Evolutionary conservation across 805 yeast species (phyloP), one percentile per base, ranked within the genome.

Genomic region (Kazachstania africana): DNA sequence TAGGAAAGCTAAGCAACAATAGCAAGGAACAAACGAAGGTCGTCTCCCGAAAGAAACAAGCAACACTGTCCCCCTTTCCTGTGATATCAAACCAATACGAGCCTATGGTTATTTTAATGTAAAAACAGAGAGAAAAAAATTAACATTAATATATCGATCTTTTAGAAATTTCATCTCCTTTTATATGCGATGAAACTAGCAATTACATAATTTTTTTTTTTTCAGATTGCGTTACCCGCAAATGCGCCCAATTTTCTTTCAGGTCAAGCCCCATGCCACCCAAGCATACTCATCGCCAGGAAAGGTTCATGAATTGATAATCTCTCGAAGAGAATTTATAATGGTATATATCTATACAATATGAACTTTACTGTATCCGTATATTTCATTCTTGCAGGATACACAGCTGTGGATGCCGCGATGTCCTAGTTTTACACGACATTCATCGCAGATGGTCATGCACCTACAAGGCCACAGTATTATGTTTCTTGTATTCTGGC

Each of bases 391-490:
- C 21, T 94, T 68, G 47, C 96, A 87, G 47, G 94, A 80, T 0
- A 85, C 88, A 55, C 96, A 87, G 1, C 77, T 78, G 35, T 69
- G 71, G 47, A 78, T 77, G 9, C 80, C 79, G 37, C 85, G 68
- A 21, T 76, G 59, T 6, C 82, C 83, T 32, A 87, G 62, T 12
- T 79, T 70, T 8, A 75, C 60, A 12, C 96, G 66, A 48, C 96
- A 87, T 16, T 70, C 67, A 40, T 85, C 95, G 54, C 96, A 87
- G 4, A 87, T 63, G 0, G 94, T 85, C 34, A 87, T 71, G 53
- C 96, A 87, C 44, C 74, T 71, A 50, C 96, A 87, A 0, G 96
- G 96, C 96, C 96, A 87, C 3, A 88, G 61, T 6, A 87, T 75
- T 26, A 87, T 70, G 35, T 78, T 80, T 41, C 95, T 65, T 4